Evolutionary conservation across 495 filamentous ascomycete genomes (phyloP).

Genomic region (Rusavskia elegans): DNA sequence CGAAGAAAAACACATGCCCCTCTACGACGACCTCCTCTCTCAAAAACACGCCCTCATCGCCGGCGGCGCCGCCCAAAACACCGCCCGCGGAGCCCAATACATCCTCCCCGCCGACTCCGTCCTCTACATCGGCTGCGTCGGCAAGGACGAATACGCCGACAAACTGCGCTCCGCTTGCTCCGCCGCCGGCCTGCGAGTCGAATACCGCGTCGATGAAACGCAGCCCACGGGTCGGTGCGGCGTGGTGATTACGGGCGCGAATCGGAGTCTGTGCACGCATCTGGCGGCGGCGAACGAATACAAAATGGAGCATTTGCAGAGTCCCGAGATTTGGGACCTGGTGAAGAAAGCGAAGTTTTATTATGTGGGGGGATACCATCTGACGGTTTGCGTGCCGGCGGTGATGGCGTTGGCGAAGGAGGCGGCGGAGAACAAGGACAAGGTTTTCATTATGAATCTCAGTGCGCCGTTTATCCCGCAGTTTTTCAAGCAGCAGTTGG

Average conservation of each 20-base stretch:
- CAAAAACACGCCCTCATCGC: conserved; percentile 81
- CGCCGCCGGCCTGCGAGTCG: conserved; percentile 71
- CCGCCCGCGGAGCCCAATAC: conserved; percentile 91
- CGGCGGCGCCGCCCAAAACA: conserved; percentile 96
- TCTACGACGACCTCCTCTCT: conserved; percentile 85
- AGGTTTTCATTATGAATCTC: conserved; percentile 78
- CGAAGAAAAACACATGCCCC: conserved; percentile 67
- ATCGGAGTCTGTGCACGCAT: conserved; percentile 88
- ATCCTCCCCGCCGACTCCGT: conserved; percentile 74
- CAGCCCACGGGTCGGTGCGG: conserved; percentile 83
- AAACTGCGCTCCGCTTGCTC: conserved; percentile 65
- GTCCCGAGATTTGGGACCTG: conserved; percentile 74
- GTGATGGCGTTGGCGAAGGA: conserved; percentile 78
- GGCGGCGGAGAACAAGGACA: conserved; percentile 75
- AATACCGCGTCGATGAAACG: conserved; percentile 73
- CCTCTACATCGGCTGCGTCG: conserved; percentile 85
- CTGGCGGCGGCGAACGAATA: conserved; percentile 94
- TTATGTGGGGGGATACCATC: conserved; percentile 86
- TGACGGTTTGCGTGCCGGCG: conserved; percentile 80
- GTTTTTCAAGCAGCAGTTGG: conserved; percentile 94
- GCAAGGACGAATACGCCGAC: conserved; percentile 79
- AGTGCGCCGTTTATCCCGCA: conserved; percentile 90
- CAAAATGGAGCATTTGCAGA: conserved; percentile 84
- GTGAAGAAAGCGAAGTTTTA: conserved; percentile 76
- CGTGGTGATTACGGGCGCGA: conserved; percentile 89